Base-by-base conservation (phyloP, 2,329 filamentous ascomycete species). In the Diplocarpon mali region DNA sequence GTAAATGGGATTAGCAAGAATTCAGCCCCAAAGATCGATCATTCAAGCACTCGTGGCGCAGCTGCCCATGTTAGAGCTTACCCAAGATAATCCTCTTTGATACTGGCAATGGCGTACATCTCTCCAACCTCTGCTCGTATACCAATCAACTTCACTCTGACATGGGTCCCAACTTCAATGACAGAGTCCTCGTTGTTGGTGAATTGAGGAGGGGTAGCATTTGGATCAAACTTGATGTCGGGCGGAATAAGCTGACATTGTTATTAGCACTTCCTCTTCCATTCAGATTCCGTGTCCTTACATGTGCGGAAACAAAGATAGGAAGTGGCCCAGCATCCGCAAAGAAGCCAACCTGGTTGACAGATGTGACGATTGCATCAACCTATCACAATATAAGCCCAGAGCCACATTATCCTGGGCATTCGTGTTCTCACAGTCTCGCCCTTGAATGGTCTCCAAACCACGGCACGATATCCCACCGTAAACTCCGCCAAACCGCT, bases 381-480 rank as follows among this genome's bases (percentile, higher is more conserved):
- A 96, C 83, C 87, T 94, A 66, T 48, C 35, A 32, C 46, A 32
- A 38, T 27, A 48, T 59, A 35, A 60, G 57, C 48, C 41, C 38
- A 36, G 39, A 9, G 37, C 28, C 29, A 35, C 35, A 38, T 27
- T 41, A 45, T 2, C 10, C 16, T 16, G 8, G 38, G 16, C 36
- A 42, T 28, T 35, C 30, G 20, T 32, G 32, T 35, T 42, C 83
- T 67, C 78, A 94, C 92, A 65, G 92, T 94, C 73, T 98, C 92
- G 60, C 92, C 90, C 67, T 92, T 90, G 72, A 96, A 98, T 10
- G 92, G 92, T 60, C 90, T 79, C 90, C 90, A 98, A 46, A 98
- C 87, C 48, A 98, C 90, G 42, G 92, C 92, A 49, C 89, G 85
- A 64, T 95, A 98, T 58, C 85, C 80, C 38, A 98, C 88, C 0